Evolutionary conservation across 1,284 basidiomycete genomes (phyloP).

Genomic region (Sanguinoderma infundibulare): DNA sequence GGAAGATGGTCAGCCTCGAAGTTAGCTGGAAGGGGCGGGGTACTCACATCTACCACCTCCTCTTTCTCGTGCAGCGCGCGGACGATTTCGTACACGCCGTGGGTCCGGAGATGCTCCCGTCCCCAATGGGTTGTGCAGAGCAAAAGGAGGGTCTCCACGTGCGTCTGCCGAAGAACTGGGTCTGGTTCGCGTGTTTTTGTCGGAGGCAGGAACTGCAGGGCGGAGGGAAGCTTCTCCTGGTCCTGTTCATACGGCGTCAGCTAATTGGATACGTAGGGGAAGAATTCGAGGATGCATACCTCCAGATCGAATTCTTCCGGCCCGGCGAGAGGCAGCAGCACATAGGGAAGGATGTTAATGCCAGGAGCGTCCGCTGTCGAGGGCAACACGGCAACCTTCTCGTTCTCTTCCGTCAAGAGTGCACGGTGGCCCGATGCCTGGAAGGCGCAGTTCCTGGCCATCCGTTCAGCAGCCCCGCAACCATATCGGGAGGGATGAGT

Average conservation of each 20-base stretch:
- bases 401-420: conserved; percentile 66
- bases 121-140: conserved; percentile 90
- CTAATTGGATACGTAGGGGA: too few relatives aligned
- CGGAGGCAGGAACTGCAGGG: conserved; percentile 87
- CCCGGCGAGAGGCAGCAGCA: conserved; percentile 92
- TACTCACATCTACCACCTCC: conserved; percentile 72
- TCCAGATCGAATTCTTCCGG: conserved; percentile 94
- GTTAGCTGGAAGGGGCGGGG: not conserved
- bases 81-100: conserved; percentile 90
- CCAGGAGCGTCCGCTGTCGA: conserved; percentile 71
- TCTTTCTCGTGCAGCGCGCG: conserved; percentile 84
- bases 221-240: conserved; percentile 85
- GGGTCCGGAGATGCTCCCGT: conserved; percentile 77
- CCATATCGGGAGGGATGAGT: not conserved
- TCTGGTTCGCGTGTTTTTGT: conserved; percentile 89
- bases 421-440: conserved; percentile 69
- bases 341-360: conserved; percentile 80
- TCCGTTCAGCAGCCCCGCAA: not conserved
- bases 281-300: conserved; percentile 49
- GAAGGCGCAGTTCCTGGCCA: conserved; percentile 78
- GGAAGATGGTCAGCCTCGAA: not conserved
- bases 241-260: conserved; percentile 55
- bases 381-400: conserved; percentile 52
- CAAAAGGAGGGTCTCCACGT: conserved; percentile 89
- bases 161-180: conserved; percentile 78